Base-by-base conservation (phyloP, 257 asterid genomes). In the Solanum sparsipilum region DNA sequence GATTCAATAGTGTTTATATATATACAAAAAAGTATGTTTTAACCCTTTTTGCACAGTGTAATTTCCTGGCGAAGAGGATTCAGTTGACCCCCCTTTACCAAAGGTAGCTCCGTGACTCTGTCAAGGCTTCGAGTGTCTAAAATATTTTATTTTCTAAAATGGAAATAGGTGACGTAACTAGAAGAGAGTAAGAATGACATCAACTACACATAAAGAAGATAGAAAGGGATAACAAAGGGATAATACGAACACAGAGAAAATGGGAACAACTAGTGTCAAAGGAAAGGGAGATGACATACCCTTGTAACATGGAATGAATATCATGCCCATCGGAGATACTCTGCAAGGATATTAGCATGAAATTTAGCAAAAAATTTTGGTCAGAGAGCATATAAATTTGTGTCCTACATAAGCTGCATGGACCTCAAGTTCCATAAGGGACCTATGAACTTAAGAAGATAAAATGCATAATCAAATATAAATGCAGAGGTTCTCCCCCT, bases 271-370 rank as follows among this genome's bases (percentile, higher is more conserved):
- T 79, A 44, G 16, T 32, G 5, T 1, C 84, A 41, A 44, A 41
- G 20, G 67, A 16, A 81, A 44, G 41, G 9, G 41, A 81, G 70
- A 68, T 72, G 71, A 13, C 38, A 20, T 93, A 96, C 99, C 99
- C 93, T 95, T 97, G 86, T 95, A 92, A 90, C 99, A 97, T n/a
- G 99, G 98, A 86, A 97, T 94, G 91, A 97, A 97, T 83, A 97
- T 94, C 99, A 97, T 97, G 92, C 95, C 96, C 99, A 97, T 95
- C 36, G 98, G 98, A 41, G 97, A 93, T 89, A 95, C 89, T 90
- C 98, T 95, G 98, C 91, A 90, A 70, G 75, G n/a, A 91, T 79
- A 25, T 79, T 27, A 41, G 25, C 23, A 46, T 16, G 9, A 29
- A 20, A 13, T 29, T 81, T 81, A 48, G 85, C 16, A 29, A 60